Percentiles rank a stretch among this genome's conserved stretches.
phyloP scores from a whole-genome alignment of 225 moss, liverwort and hornwort species.

The Bryum argenteum region DNA sequence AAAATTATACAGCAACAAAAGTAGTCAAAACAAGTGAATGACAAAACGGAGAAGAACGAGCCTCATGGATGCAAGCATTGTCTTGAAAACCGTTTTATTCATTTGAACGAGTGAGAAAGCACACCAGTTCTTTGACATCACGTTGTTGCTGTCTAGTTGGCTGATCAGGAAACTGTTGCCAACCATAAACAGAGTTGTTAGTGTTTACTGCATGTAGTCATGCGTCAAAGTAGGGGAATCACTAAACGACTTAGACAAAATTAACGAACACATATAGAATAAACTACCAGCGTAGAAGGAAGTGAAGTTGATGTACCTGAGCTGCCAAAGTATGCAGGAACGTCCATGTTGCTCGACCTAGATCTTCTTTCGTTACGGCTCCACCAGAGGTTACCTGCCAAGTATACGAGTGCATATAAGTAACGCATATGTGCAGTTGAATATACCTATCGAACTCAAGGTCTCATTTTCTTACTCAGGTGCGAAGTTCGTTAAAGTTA shows the following conservation, averaged over 20 bases:
- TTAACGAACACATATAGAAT: background rate
- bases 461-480: background rate
- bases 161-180: conserved; percentile 74
- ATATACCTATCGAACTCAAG: background rate
- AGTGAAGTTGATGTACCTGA: conserved; percentile 57
- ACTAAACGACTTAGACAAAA: background rate
- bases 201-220: conserved; percentile 4
- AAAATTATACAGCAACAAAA: conserved; percentile 14
- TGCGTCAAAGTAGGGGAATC: background rate
- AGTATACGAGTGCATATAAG: conserved; percentile 11
- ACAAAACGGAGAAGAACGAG: background rate
- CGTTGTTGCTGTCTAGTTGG: conserved; percentile 94
- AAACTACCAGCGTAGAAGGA: background rate
- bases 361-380: conserved; percentile 86
- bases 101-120: conserved; percentile 11
- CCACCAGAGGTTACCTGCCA: conserved; percentile 61
- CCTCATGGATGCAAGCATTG: background rate
- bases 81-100: background rate
- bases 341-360: conserved; percentile 96
- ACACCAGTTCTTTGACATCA: conserved; percentile 90
- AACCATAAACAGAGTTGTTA: conserved; percentile 28
- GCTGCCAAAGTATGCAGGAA: conserved; percentile 97
- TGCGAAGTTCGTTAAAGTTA: background rate
- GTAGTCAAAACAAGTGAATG: background rate
- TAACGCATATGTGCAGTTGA: background rate